Base-by-base conservation (phyloP, 2,329 filamentous ascomycete genomes). In the Sphaceloma murrayae region DNA sequence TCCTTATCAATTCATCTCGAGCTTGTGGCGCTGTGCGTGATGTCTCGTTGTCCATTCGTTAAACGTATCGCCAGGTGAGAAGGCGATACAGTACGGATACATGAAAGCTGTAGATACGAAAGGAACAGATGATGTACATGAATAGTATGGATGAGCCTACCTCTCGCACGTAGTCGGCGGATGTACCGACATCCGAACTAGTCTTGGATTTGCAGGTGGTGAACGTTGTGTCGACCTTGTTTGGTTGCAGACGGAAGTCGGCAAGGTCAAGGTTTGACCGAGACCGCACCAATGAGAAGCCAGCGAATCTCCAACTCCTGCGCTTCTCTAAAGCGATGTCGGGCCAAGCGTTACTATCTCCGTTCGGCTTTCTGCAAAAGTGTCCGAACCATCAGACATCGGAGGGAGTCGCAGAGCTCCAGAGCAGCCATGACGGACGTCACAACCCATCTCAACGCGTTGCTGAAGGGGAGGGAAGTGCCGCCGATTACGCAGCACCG, bases 401-500 rank as follows among this genome's bases (percentile, higher is more conserved):
- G 19, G 30, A n/a, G 14, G 36, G 36, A 27, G 36, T 22, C 30
- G 13, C 5, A 29, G 24, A 27, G 22, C 34, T 34, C 9, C 36
- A 31, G 8, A 24, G 22, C 7, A 22, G n/a, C 10, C 38, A 60
- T 60, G 57, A 65, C 67, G 50, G 74, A 88, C 59, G 69, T 87
- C 48, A 85, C 82, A 6, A 67, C 77, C 27, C 59, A 72, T 33
- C 81, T 89, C 65, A 79, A 85, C 60, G 69, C 79, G 59, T 70
- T 82, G 34, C 72, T 89, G 17, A 72, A 73, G 55, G 66, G 71
- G 53, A 75, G 75, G 49, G 66, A 75, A 62, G 51, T 73, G 33
- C 65, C 67, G 19, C 64, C 69, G 5, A 69, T 73, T 9, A 52
- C 72, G 64, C 53, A 60, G 45, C 59, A 65, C 48, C 57, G 56